phyloP scores from a whole-genome alignment of 257 asterid species.

The Echium plantagineum region DNA sequence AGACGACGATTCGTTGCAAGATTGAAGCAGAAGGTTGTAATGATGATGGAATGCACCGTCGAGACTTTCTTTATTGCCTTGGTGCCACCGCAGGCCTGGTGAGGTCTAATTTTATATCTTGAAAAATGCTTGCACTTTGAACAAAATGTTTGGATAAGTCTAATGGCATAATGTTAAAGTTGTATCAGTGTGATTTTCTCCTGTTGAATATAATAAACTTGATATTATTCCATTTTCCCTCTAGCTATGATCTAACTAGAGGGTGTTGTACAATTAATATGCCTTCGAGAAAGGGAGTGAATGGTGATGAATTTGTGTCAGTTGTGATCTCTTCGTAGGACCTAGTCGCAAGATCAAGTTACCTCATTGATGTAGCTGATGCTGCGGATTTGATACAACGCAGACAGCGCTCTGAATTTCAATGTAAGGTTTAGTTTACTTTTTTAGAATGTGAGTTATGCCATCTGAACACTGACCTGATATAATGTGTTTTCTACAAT shows the following conservation, averaged over 20 bases:
- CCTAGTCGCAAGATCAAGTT: constrained; percentile 59
- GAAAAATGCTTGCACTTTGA: neutral
- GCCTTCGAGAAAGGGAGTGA: constrained; percentile 5
- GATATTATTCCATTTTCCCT: neutral
- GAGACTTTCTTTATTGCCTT: constrained; percentile 48
- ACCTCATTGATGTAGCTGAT: constrained; percentile 53
- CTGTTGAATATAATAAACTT: no score
- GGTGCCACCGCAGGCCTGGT: constrained; percentile 68
- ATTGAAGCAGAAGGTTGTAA: constrained; percentile 21
- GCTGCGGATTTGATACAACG: constrained; percentile 93
- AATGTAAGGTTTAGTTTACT: constrained; percentile 33
- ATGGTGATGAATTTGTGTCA: constrained; percentile 30
- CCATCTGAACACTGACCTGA: constrained; percentile 9
- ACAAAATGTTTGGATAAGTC: neutral
- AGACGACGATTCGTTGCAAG: constrained; percentile 49
- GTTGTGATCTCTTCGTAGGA: constrained; percentile 46
- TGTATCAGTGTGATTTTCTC: no score
- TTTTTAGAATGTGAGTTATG: neutral
- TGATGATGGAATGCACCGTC: constrained; percentile 40
- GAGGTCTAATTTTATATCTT: constrained; percentile 18
- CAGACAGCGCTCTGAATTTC: constrained; percentile 82
- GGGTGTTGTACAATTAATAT: neutral
- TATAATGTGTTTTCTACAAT: constrained; percentile 7
- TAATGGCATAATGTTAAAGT: neutral
- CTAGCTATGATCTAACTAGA: neutral